Evolutionary conservation across 495 filamentous ascomycete species (phyloP).

Genomic region (Aspergillus funiculosus): DNA sequence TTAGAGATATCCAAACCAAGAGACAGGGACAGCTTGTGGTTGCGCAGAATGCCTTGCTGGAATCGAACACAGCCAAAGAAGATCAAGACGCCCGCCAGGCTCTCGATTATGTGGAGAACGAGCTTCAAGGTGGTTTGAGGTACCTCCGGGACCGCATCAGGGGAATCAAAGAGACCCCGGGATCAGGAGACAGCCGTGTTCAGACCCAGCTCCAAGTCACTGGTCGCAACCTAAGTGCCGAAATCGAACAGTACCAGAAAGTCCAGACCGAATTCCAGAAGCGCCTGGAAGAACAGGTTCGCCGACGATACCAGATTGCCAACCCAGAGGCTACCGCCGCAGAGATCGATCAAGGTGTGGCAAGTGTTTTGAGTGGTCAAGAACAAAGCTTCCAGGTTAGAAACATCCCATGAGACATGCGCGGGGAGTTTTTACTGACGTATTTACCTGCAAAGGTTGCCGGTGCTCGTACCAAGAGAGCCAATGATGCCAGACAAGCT

Average conservation of each 20-base stretch:
- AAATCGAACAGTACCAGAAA: conserved; percentile 73
- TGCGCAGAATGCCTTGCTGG: conserved; percentile 40
- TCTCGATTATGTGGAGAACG: conserved; percentile 63
- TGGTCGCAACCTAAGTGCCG: conserved; percentile 68
- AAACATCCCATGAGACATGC: not conserved
- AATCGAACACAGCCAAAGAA: conserved; percentile 42
- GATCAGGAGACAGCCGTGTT: conserved; percentile 62
- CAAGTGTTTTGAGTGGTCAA: conserved; percentile 58
- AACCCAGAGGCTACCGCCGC: conserved; percentile 74
- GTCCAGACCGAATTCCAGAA: conserved; percentile 71
- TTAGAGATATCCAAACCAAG: conserved; percentile 43
- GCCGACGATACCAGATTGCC: conserved; percentile 84
- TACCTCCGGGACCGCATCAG: conserved; percentile 68
- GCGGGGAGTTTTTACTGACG: conserved; percentile 13
- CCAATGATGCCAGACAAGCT: conserved; percentile 66
- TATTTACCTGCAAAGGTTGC: conserved; percentile 36
- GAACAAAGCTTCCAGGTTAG: conserved; percentile 67
- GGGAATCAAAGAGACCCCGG: conserved; percentile 71
- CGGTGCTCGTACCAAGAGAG: conserved; percentile 72
- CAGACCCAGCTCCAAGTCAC: conserved; percentile 70
- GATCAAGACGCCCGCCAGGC: conserved; percentile 38
- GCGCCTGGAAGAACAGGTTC: conserved; percentile 73
- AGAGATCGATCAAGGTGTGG: conserved; percentile 71
- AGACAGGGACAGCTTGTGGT: conserved; percentile 33
- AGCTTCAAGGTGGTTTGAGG: conserved; percentile 77